Conservation (phyloP, 1,139 yeast genomes). For the Debaryomyces sp. region DNA sequence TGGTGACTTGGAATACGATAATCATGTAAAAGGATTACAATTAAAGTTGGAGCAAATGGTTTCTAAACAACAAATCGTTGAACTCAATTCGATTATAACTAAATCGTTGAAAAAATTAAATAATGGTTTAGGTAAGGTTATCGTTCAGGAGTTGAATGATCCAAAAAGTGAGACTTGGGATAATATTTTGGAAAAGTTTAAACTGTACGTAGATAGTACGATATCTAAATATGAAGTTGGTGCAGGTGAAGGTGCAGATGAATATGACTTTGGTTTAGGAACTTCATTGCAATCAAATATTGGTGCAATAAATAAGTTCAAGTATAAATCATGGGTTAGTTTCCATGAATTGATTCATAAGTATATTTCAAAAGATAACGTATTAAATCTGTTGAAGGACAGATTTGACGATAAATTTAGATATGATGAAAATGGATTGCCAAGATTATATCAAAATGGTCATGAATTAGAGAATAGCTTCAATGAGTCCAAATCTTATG, state of each 20-base stretch:
- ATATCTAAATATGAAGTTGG: constrained; percentile 21
- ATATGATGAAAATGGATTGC: constrained; percentile 81
- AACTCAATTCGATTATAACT: constrained; percentile 40
- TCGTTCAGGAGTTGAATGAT: constrained; percentile 39
- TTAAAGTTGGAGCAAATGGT: constrained; percentile 27
- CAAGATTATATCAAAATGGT: constrained; percentile 77
- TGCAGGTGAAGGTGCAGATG: constrained; percentile 23
- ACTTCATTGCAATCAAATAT: constrained; percentile 46
- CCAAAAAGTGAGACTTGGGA: constrained; percentile 68
- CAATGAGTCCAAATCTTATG: constrained; percentile 56
- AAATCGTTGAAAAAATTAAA: constrained; percentile 45
- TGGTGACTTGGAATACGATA: constrained; percentile 22
- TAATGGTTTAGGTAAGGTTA: constrained; percentile 39
- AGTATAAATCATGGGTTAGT: constrained; percentile 63
- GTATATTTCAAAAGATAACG: constrained; percentile 58
- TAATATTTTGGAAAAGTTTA: constrained; percentile 51
- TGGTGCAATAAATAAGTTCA: constrained; percentile 44
- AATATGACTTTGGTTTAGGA: constrained; percentile 68
- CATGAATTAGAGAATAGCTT: constrained; percentile 72
- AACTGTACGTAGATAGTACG: constrained; percentile 32
- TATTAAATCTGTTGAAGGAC: constrained; percentile 60
- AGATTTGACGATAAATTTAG: constrained; percentile 81
- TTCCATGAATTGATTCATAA: constrained; percentile 64
- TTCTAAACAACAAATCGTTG: constrained; percentile 46
- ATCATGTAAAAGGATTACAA: constrained; percentile 19